phyloP scores from a whole-genome alignment of 768 basidiomycete species.

The Ephemerocybe angulata region DNA sequence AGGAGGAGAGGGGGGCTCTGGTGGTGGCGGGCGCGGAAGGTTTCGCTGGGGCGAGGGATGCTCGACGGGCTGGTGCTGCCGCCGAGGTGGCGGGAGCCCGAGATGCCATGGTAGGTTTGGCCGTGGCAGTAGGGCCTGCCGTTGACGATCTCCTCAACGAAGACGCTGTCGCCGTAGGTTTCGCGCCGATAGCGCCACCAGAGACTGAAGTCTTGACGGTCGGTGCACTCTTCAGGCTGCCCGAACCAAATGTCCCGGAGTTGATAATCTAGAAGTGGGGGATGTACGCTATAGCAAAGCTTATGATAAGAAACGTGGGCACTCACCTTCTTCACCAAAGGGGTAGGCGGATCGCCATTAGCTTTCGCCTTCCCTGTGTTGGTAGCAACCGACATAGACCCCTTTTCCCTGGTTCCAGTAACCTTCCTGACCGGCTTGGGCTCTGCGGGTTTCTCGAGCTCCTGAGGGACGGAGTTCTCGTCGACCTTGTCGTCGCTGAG shows the following conservation, averaged over 20 bases:
- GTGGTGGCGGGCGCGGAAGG: slow-evolving; percentile 28
- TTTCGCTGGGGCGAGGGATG: slow-evolving; percentile 43
- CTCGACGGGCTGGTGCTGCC: slow-evolving; percentile 35
- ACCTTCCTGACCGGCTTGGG: slow-evolving; percentile 24
- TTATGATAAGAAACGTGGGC: slow-evolving; percentile 8
- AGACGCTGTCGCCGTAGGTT: slow-evolving; percentile 30
- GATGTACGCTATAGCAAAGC: slow-evolving; percentile 1
- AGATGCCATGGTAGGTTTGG: slow-evolving; percentile 37
- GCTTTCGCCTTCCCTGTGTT: slow-evolving; percentile 43
- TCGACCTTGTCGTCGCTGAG: slow-evolving; percentile 9
- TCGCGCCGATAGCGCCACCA: slow-evolving; percentile 24
- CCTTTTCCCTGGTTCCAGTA: slow-evolving; percentile 25
- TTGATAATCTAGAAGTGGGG: slow-evolving; percentile 50
- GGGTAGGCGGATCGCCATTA: slow-evolving; percentile 46
- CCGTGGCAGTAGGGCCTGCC: slow-evolving; percentile 32
- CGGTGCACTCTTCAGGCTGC: slow-evolving; percentile 44
- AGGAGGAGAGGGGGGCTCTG: slow-evolving; percentile 38
- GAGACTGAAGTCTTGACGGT: slow-evolving; percentile 20
- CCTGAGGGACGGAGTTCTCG: slow-evolving; percentile 11
- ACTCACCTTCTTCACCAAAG: slow-evolving; percentile 65
- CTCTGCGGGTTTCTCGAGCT: slow-evolving; percentile 18
- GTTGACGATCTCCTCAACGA: slow-evolving; percentile 36
- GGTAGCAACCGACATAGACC: slow-evolving; percentile 35
- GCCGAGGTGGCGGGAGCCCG: slow-evolving; percentile 33
- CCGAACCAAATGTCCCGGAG: slow-evolving; percentile 64